Conservation (phyloP, 2,329 filamentous ascomycete genomes). For the Emericellopsis cladophorae region DNA sequence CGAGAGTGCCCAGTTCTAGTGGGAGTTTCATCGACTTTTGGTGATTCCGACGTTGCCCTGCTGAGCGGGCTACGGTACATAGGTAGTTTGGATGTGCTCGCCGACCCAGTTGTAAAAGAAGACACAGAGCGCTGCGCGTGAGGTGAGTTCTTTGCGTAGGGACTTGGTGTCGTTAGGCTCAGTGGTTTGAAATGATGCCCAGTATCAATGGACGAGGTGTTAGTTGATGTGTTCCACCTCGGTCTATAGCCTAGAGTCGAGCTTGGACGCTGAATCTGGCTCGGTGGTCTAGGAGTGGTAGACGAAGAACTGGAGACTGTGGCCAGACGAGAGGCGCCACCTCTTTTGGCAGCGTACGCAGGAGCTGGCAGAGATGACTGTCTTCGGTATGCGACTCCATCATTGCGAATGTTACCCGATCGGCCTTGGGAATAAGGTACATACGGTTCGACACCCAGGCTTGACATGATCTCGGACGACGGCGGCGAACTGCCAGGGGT, state of each 20-base stretch:
- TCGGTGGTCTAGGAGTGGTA: conserved; percentile 27
- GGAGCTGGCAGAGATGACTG: conserved; percentile 35
- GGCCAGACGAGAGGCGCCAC: conserved; percentile 29
- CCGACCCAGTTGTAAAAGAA: conserved; percentile 24
- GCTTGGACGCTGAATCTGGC: conserved; percentile 27
- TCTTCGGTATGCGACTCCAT: conserved; percentile 29
- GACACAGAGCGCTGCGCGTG: conserved; percentile 27
- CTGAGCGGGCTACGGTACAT: conserved; percentile 32
- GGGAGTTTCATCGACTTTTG: conserved; percentile 30
- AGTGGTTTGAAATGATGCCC: conserved; percentile 57
- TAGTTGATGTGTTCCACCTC: conserved; percentile 60
- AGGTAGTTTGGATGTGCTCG: conserved; percentile 33
- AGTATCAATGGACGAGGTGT: conserved; percentile 48
- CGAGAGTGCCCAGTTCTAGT: conserved; percentile 27
- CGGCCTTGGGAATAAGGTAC: conserved; percentile 34
- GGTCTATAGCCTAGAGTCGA: conserved; percentile 45
- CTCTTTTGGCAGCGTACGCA: conserved; percentile 26
- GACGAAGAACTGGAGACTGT: conserved; percentile 36
- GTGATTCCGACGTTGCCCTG: conserved; percentile 34
- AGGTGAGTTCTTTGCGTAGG: conserved; percentile 34
- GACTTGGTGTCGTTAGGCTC: conserved; percentile 45
- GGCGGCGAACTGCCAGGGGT: conserved; percentile 57
- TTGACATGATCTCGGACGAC: conserved; percentile 48
- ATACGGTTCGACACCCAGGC: conserved; percentile 33
- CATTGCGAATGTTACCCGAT: conserved; percentile 32